Percentiles rank a stretch among this genome's conserved stretches.
Conservation (phyloP, 23 red algal genomes). For the Cyanidioschyzon merolae region DNA sequence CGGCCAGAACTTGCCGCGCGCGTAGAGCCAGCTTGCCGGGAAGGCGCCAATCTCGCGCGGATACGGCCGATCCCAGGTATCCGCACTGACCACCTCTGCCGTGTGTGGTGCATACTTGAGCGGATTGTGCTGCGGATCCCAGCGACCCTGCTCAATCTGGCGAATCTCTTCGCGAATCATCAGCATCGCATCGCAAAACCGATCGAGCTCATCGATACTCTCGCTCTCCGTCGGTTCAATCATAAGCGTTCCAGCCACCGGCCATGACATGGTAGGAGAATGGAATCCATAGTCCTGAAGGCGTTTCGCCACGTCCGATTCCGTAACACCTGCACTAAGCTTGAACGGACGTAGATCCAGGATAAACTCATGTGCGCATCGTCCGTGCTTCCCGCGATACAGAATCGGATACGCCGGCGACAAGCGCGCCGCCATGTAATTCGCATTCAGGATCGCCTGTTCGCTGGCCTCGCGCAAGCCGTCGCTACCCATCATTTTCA, state of each 20-base stretch:
- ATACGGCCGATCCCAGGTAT: conserved; percentile 82
- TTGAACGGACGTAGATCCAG: conserved; percentile 97
- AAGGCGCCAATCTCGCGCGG: conserved; percentile 71
- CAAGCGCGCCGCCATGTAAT: conserved; percentile 91
- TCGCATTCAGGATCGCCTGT: conserved; percentile 91
- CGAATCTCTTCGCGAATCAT: conserved; percentile 99
- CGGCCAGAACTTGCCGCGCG: conserved; percentile 90
- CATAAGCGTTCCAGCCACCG: conserved; percentile 96
- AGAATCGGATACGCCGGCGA: conserved; percentile 48
- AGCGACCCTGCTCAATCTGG: conserved; percentile 72
- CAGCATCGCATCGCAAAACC: conserved; percentile 90
- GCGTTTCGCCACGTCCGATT: conserved; percentile 94
- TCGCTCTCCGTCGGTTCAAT: conserved; percentile 95
- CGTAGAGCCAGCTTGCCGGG: conserved; percentile 60
- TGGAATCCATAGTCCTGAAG: conserved; percentile 99
- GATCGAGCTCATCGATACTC: conserved; percentile 83
- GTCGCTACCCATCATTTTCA: conserved; percentile 97
- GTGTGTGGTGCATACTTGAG: conserved; percentile 97
- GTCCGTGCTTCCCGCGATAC: conserved; percentile 68
- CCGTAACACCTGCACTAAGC: conserved; percentile 56
- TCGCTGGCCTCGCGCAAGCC: conserved; percentile 86
- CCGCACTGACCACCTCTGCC: conserved; percentile 43
- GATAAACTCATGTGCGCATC: conserved; percentile 98
- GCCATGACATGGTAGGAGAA: conserved; percentile 98
- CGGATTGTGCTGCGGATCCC: conserved; percentile 86